A percentile compares a stretch with the other conserved stretches of the same genome.
Conservation (phyloP, 768 basidiomycete genomes). For the Pulveroboletus sp. region DNA sequence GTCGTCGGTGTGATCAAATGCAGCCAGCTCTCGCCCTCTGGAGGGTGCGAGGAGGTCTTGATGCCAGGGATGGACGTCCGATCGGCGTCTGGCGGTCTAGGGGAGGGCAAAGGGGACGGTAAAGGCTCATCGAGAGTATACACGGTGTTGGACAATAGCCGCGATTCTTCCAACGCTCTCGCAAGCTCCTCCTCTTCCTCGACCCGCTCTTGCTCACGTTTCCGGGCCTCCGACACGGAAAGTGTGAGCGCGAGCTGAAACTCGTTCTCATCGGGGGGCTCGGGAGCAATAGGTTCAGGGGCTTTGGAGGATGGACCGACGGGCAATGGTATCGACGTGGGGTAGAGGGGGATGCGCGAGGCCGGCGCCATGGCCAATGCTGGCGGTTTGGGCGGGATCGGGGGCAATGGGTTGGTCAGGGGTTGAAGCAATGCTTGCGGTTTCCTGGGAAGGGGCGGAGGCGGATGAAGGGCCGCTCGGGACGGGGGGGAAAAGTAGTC, state of each 20-base stretch:
- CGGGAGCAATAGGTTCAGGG: conserved; percentile 1
- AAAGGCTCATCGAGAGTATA: conserved; percentile 11
- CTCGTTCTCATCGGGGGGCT: conserved; percentile 40
- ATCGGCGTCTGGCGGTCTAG: conserved; percentile 8
- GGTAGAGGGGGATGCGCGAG: conserved; percentile 32
- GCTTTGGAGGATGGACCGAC: conserved; percentile 5
- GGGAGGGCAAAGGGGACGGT: conserved; percentile 6
- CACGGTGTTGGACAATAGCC: conserved; percentile 14
- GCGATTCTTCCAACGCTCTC: conserved; percentile 57
- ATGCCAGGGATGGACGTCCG: conserved; percentile 16
- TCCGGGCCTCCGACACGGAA: conserved; percentile 37
- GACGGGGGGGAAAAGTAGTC: conserved; percentile 23
- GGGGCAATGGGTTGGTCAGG: conserved; percentile 36
- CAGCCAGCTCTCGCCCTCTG: conserved; percentile 31
- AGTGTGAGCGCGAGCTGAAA: conserved; percentile 47
- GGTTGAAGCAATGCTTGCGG: conserved; percentile 24
- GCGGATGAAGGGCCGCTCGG: conserved; percentile 19
- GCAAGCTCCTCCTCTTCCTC: conserved; percentile 65
- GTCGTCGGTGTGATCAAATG: conserved; percentile 27
- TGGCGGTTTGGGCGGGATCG: conserved; percentile 40
- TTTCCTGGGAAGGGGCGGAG: conserved; percentile 32
- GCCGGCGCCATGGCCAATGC: conserved; percentile 10
- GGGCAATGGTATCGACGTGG: conserved; percentile 27
- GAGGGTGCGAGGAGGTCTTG: conserved; percentile 14
- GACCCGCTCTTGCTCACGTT: conserved; percentile 23